Evolutionary conservation across 1,284 basidiomycete genomes (phyloP).

Genomic region (Cutaneotrichosporon dermatis): DNA sequence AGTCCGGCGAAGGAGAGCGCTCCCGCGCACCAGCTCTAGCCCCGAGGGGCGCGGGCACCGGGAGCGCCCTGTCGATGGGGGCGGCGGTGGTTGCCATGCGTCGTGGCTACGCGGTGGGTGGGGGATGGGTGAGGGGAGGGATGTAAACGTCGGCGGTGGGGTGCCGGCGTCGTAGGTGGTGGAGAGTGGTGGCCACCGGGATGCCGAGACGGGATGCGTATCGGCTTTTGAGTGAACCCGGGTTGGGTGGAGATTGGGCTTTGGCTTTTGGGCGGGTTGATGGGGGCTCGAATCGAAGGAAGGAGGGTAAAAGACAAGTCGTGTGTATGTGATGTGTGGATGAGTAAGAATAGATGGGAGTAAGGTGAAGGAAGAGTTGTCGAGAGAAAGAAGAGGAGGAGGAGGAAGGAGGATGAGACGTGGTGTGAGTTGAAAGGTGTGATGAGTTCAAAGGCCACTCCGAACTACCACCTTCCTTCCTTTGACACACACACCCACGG

Average conservation of each 20-base stretch:
- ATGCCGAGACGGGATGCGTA: background rate
- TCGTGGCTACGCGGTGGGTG: background rate
- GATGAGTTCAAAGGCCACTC: too few species aligned
- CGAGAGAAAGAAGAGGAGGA: too few species aligned
- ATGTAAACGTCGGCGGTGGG: background rate
- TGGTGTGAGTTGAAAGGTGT: too few species aligned
- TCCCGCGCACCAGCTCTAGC: background rate
- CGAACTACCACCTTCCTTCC: too few species aligned
- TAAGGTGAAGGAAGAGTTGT: too few species aligned
- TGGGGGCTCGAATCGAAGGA: background rate
- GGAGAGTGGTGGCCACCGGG: background rate
- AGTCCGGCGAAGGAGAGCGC: constrained; percentile 3
- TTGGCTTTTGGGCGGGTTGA: background rate
- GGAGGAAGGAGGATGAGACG: too few species aligned
- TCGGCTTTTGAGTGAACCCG: background rate
- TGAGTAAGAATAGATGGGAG: too few species aligned
- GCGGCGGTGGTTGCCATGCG: constrained; percentile 1
- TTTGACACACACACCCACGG: too few species aligned
- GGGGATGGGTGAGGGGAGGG: background rate
- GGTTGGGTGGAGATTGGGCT: background rate
- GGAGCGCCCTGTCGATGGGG: background rate
- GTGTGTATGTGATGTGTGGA: too few species aligned
- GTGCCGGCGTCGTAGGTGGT: background rate
- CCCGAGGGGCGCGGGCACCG: background rate
- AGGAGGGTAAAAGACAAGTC: too few species aligned